phyloP scores from a whole-genome alignment of 169 alveolate species.

The Plasmodium ovale region DNA sequence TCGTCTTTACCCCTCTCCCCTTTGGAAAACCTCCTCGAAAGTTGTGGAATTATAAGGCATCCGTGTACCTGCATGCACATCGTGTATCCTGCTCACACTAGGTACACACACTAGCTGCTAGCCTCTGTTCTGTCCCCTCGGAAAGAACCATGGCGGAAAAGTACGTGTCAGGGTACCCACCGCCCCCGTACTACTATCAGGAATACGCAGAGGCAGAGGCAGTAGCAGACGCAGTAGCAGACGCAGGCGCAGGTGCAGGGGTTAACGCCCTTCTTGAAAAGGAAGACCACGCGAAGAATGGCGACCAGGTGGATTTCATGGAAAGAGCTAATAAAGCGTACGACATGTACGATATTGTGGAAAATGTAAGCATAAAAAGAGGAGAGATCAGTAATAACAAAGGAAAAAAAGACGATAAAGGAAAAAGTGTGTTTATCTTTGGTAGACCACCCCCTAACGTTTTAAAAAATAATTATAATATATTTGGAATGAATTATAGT shows the following conservation, averaged over 20 bases:
- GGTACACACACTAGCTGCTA: neutral
- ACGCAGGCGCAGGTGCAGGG: neutral
- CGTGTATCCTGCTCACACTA: too few species aligned
- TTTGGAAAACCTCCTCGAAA: too few species aligned
- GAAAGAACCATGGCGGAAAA: constrained; percentile 7
- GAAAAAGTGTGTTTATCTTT: constrained; percentile 32
- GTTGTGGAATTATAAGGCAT: too few species aligned
- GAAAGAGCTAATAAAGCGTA: neutral
- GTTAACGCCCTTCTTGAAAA: neutral
- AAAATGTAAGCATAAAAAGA: neutral
- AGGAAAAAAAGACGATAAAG: neutral
- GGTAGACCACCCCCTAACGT: constrained; percentile 79
- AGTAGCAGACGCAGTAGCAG: constrained; percentile 7
- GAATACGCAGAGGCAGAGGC: constrained; percentile 76
- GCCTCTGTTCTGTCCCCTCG: neutral
- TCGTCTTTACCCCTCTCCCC: too few species aligned
- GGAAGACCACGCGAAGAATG: neutral
- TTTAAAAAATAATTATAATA: constrained; percentile 76
- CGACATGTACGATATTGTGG: constrained; percentile 17
- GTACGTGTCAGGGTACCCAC: constrained; percentile 82
- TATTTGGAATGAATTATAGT: constrained; percentile 79
- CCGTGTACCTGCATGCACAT: too few species aligned
- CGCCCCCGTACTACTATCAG: constrained; percentile 83
- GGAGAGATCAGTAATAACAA: neutral
- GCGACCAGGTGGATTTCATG: neutral